Conservation (phyloP, 1,284 basidiomycete species). For the Ceratobasidium sp. region DNA sequence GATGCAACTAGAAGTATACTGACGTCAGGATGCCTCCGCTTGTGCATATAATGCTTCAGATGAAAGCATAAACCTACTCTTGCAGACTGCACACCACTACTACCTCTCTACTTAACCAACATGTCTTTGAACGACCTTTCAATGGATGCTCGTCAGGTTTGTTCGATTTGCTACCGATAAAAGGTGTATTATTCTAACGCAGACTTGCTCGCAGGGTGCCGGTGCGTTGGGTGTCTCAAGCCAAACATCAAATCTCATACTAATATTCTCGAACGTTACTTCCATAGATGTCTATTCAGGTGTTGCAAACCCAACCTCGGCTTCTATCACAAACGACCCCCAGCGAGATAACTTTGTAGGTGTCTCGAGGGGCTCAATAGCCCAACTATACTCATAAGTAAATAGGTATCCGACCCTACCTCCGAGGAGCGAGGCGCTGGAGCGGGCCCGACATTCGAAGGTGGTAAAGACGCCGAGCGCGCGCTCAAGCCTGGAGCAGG, state of each 20-base stretch:
- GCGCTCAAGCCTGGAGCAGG: constrained; percentile 40
- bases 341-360: constrained; percentile 43
- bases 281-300: constrained; percentile 42
- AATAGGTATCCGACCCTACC: constrained; percentile 41
- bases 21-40: constrained; percentile 24
- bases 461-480: constrained; percentile 42
- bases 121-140: constrained; percentile 10
- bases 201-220: background rate
- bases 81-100: background rate
- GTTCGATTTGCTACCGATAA: background rate
- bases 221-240: background rate
- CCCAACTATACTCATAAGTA: background rate
- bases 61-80: background rate
- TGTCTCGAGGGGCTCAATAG: background rate
- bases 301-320: constrained; percentile 42
- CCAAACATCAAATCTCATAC: background rate
- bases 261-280: background rate
- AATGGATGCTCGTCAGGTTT: background rate
- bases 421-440: constrained; percentile 42
- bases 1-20: constrained; percentile 20
- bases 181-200: background rate
- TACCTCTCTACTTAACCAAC: background rate
- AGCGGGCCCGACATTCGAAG: constrained; percentile 43
- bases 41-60: constrained; percentile 17
- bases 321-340: constrained; percentile 38